Evolutionary conservation across 805 yeast genomes (phyloP).

Genomic region (Nakazawaea holstii): DNA sequence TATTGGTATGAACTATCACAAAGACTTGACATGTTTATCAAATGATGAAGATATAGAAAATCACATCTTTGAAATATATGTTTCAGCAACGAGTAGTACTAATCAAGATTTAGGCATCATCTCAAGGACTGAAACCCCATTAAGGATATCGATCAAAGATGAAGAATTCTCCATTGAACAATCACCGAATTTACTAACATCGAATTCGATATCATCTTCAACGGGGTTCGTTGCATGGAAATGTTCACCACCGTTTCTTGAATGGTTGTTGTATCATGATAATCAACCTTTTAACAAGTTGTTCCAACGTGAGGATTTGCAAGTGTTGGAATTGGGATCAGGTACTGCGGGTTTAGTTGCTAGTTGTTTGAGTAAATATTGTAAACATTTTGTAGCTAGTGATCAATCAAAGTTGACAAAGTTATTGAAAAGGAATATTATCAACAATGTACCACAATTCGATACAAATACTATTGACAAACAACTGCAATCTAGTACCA

Average conservation of each 20-base stretch:
- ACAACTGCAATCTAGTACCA: neutral
- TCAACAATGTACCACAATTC: constrained; percentile 26
- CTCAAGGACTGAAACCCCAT: constrained; percentile 13
- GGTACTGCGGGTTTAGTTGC: constrained; percentile 55
- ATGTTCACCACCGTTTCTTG: constrained; percentile 39
- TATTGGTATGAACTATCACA: neutral
- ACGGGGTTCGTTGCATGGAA: constrained; percentile 68
- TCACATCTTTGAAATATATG: constrained; percentile 23
- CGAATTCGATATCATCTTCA: constrained; percentile 32
- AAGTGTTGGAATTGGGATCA: constrained; percentile 55
- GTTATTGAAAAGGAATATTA: constrained; percentile 41
- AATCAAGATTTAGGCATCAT: constrained; percentile 21
- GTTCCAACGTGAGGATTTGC: constrained; percentile 15
- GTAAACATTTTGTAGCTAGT: constrained; percentile 43
- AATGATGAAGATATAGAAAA: constrained; percentile 17
- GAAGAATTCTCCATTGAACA: constrained; percentile 24
- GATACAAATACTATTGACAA: constrained; percentile 18
- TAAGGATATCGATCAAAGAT: constrained; percentile 16
- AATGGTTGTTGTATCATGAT: constrained; percentile 41
- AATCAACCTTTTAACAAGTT: constrained; percentile 23
- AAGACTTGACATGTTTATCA: neutral
- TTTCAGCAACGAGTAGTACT: constrained; percentile 13
- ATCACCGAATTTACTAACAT: constrained; percentile 26
- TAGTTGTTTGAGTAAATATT: constrained; percentile 28
- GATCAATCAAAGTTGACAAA: constrained; percentile 55